Conservation (phyloP, 1,139 yeast species). For the Zygosaccharomyces sapae region DNA sequence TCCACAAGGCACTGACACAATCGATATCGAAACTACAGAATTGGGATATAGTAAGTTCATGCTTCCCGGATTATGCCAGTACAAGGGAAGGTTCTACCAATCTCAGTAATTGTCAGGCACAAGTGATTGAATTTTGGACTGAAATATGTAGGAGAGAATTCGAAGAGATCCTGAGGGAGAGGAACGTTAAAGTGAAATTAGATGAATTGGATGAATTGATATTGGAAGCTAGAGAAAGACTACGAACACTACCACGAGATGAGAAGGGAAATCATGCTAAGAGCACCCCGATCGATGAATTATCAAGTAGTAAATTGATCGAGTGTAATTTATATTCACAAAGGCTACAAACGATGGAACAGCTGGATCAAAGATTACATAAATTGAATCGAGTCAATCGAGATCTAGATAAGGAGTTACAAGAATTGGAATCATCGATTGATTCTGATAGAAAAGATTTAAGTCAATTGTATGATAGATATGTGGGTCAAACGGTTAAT, state of each 20-base stretch:
- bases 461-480: conserved; percentile 21
- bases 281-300: conserved; percentile 30
- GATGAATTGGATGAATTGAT: conserved; percentile 65
- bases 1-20: conserved; percentile 64
- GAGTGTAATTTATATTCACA: conserved; percentile 36
- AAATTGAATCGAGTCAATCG: conserved; percentile 31
- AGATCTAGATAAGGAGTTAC: conserved; percentile 29
- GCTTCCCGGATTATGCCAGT: conserved; percentile 60
- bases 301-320: conserved; percentile 37
- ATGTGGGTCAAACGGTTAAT: conserved; percentile 26
- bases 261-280: conserved; percentile 9
- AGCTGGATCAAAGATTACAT: conserved; percentile 32
- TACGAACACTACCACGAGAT: conserved; percentile 16
- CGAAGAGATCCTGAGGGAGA: conserved; percentile 59
- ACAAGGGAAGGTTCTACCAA: conserved; percentile 49
- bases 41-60: conserved; percentile 54
- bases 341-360: conserved; percentile 31
- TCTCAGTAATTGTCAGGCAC: conserved; percentile 55
- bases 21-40: conserved; percentile 56
- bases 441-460: conserved; percentile 24
- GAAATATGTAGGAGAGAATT: conserved; percentile 58
- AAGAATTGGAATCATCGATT: conserved; percentile 28
- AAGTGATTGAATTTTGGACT: conserved; percentile 60
- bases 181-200: conserved; percentile 54
- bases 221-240: conserved; percentile 45